Conservation (phyloP, 805 yeast genomes). For the Candida dajiaensis region DNA sequence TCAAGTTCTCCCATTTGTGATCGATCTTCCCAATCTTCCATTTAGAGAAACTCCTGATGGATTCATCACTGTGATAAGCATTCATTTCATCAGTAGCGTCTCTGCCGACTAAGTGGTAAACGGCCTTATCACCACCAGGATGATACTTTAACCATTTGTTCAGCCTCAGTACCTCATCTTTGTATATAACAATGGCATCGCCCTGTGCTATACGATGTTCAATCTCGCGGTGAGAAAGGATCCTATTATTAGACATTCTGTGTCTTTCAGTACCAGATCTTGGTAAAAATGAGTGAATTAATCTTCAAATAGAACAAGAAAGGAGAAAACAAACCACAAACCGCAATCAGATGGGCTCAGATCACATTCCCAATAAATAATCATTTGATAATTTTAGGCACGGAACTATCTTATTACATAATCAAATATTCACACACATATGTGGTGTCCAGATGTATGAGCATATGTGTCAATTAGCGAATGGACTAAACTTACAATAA, state of each 20-base stretch:
- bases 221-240: constrained; percentile 40
- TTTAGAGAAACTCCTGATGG: constrained; percentile 42
- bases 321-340: too few species aligned
- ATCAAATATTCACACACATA: too few species aligned
- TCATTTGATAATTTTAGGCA: neutral
- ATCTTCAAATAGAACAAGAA: neutral
- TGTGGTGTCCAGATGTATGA: neutral
- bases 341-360: neutral
- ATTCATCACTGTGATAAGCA: constrained; percentile 67
- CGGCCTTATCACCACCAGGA: constrained; percentile 88
- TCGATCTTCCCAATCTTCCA: constrained; percentile 66
- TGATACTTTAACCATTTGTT: constrained; percentile 68
- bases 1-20: constrained; percentile 61
- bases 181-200: constrained; percentile 61
- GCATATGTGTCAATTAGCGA: too few species aligned
- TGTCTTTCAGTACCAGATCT: neutral
- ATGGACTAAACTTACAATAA: too few species aligned
- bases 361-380: neutral
- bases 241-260: constrained; percentile 14
- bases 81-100: constrained; percentile 91
- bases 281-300: neutral
- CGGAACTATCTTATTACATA: neutral
- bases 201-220: constrained; percentile 61
- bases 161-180: constrained; percentile 53
- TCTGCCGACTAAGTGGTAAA: constrained; percentile 78